Evolutionary conservation across 345 rosid species (phyloP).

Genomic region (Gossypium anomalum): DNA sequence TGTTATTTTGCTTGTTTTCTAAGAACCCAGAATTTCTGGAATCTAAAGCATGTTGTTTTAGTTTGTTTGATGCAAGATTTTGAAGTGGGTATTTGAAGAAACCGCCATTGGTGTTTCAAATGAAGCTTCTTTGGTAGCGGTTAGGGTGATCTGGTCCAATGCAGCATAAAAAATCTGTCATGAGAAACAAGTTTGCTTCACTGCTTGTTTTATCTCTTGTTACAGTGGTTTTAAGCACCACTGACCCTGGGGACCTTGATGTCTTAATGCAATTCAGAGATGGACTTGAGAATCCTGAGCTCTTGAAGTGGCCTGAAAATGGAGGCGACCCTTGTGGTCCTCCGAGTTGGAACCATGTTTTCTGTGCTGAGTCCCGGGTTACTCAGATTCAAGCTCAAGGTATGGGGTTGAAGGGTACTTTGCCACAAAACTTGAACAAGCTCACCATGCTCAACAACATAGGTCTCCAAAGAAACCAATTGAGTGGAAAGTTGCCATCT

Average conservation of each 20-base stretch:
- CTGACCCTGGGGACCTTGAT: slow-evolving; percentile 48
- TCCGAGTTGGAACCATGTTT: slow-evolving; percentile 48
- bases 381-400: slow-evolving; percentile 59
- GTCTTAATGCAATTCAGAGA: slow-evolving; percentile 51
- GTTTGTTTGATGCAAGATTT: slow-evolving; percentile 24
- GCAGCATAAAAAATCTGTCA: slow-evolving; percentile 23
- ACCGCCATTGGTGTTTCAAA: slow-evolving; percentile 20
- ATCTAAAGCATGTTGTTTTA: slow-evolving; percentile 2
- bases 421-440: slow-evolving; percentile 57
- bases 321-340: slow-evolving; percentile 69
- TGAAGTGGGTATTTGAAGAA: slow-evolving; percentile 24
- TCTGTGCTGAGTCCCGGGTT: slow-evolving; percentile 45
- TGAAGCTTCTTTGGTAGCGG: slow-evolving; percentile 19
- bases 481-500: slow-evolving; percentile 56
- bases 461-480: slow-evolving; percentile 61
- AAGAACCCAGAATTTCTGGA: neutral
- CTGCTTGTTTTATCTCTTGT: slow-evolving; percentile 22
- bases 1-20: neutral
- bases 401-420: slow-evolving; percentile 54
- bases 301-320: slow-evolving; percentile 57
- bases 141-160: slow-evolving; percentile 14
- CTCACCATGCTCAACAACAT: slow-evolving; percentile 46
- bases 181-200: slow-evolving; percentile 33
- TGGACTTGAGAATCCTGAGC: slow-evolving; percentile 61
- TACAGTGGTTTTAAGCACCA: slow-evolving; percentile 32